Percentiles rank a stretch among this genome's conserved stretches.
phyloP scores from a whole-genome alignment of 192 early-diverging fungal genomes.

The Globomyces pollinis-pini region DNA sequence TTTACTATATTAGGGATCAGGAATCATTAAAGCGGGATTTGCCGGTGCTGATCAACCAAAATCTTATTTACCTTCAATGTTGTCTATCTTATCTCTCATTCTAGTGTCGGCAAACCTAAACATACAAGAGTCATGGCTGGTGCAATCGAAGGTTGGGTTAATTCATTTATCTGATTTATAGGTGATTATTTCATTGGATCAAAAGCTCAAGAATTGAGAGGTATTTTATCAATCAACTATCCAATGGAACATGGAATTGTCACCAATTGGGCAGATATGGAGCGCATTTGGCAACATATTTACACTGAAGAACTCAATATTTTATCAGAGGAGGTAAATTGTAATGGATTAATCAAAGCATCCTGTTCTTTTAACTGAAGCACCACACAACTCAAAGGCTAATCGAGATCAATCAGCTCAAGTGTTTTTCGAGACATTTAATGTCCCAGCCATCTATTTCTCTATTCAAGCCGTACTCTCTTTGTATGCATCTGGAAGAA shows the following conservation, averaged over 20 bases:
- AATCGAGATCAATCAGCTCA: constrained; percentile 93
- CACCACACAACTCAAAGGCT: constrained; percentile 85
- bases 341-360: constrained; percentile 46
- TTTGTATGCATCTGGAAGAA: constrained; percentile 94
- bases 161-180: no score
- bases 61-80: constrained; percentile 87
- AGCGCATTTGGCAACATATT: constrained; percentile 94
- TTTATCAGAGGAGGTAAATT: constrained; percentile 86
- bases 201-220: constrained; percentile 92
- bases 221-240: constrained; percentile 88
- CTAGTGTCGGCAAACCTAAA: constrained; percentile 83
- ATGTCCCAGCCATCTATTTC: constrained; percentile 92
- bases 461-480: constrained; percentile 97
- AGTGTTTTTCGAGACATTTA: constrained; percentile 99
- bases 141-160: constrained; percentile 94
- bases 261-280: constrained; percentile 98
- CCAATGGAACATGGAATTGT: constrained; percentile 97
- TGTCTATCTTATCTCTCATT: not conserved
- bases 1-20: constrained; percentile 82
- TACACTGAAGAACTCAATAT: constrained; percentile 96
- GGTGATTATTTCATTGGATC: constrained; percentile 91
- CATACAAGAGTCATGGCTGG: constrained; percentile 96
- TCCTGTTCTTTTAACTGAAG: constrained; percentile 94
- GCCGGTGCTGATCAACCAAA: constrained; percentile 97
- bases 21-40: constrained; percentile 98